Evolutionary conservation across 495 filamentous ascomycete genomes (phyloP).

Genomic region (Tuber calosporum): DNA sequence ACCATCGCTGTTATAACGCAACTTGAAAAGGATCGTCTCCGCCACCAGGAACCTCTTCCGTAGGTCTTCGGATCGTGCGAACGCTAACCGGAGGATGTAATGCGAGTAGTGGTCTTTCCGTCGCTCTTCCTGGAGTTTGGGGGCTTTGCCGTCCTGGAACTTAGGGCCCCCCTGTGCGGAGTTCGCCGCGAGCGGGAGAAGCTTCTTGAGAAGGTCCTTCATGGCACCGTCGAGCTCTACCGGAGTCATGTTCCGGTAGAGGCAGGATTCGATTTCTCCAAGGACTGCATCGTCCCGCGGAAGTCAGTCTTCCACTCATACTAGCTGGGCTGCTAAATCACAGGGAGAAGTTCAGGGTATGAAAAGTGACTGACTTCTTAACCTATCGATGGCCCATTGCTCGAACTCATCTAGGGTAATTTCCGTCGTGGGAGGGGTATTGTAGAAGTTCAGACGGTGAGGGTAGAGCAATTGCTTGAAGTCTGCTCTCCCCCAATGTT

Average conservation of each 20-base stretch:
- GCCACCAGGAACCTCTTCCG: conserved; percentile 79
- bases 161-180: conserved; percentile 49
- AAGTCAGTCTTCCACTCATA: conserved; percentile 6
- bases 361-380: conserved; percentile 55
- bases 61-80: conserved; percentile 82
- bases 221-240: conserved; percentile 74
- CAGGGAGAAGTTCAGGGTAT: not conserved
- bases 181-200: conserved; percentile 74
- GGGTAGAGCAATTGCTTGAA: conserved; percentile 71
- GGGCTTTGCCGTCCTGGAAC: not conserved
- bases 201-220: conserved; percentile 71
- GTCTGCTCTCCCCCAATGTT: conserved; percentile 67
- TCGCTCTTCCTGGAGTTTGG: conserved; percentile 55
- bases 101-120: conserved; percentile 97
- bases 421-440: conserved; percentile 77
- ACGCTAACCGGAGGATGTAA: conserved; percentile 92
- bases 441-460: conserved; percentile 87
- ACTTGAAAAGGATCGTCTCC: conserved; percentile 78
- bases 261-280: conserved; percentile 89
- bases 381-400: conserved; percentile 94
- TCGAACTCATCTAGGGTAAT: conserved; percentile 97
- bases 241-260: conserved; percentile 79
- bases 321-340: not conserved
- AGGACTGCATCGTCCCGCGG: conserved; percentile 56
- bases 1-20: conserved; percentile 69